phyloP scores from a whole-genome alignment of 2,329 filamentous ascomycete species.

The Alternaria solani region DNA sequence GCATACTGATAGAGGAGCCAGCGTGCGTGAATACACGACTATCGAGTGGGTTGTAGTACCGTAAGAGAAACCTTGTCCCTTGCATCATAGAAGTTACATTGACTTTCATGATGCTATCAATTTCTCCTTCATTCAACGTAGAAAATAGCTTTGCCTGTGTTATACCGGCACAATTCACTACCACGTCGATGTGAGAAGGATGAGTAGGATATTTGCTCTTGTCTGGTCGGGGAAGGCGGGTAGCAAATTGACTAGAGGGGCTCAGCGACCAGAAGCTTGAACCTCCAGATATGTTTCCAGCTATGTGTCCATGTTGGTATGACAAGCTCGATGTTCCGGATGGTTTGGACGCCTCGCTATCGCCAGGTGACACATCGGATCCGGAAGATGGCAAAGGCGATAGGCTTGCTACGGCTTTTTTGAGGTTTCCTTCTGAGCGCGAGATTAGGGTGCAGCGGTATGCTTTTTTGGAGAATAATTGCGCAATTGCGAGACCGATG shows the following conservation, averaged over 20 bases:
- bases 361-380: not conserved
- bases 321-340: not conserved
- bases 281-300: conserved; percentile 34
- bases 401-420: conserved; percentile 34
- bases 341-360: not conserved
- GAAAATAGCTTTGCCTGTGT: conserved; percentile 71
- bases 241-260: not conserved
- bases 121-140: conserved; percentile 58
- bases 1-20: not conserved
- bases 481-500: conserved; percentile 50
- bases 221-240: conserved; percentile 10
- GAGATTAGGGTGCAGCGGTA: conserved; percentile 46
- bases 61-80: conserved; percentile 64
- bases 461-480: conserved; percentile 39
- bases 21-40: not conserved
- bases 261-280: conserved; percentile 34
- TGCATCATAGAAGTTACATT: conserved; percentile 75
- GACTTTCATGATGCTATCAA: conserved; percentile 69
- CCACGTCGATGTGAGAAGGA: conserved; percentile 53
- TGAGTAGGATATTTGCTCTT: conserved; percentile 3
- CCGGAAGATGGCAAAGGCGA: conserved; percentile 16
- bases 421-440: conserved; percentile 34
- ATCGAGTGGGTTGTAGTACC: conserved; percentile 25
- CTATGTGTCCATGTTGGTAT: conserved; percentile 35
- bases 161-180: conserved; percentile 83